Conservation (phyloP, 2,329 filamentous ascomycete genomes). For the Botryotinia narcissicola region DNA sequence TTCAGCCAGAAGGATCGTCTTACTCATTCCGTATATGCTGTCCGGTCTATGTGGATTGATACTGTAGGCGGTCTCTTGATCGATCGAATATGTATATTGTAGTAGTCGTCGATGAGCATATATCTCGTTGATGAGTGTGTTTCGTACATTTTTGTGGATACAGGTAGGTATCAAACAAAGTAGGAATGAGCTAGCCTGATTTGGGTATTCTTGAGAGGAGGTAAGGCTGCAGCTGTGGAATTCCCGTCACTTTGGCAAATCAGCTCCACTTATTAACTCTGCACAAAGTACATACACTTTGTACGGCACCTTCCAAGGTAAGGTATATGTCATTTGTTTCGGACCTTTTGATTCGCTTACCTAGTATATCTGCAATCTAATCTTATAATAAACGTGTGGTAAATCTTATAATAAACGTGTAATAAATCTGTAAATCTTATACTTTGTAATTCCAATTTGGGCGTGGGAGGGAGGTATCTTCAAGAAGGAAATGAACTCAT, state of each 20-base stretch:
- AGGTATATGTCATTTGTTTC: not conserved
- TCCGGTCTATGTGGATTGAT: not conserved
- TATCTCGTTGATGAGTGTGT: not conserved
- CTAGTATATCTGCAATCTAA: not conserved
- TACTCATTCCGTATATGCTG: not conserved
- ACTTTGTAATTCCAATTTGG: too few relatives aligned
- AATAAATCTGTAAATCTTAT: not conserved
- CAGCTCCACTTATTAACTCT: not conserved
- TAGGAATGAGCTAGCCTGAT: not conserved
- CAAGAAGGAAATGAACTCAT: not conserved
- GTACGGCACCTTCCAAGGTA: not conserved
- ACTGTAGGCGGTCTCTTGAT: not conserved
- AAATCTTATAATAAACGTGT: not conserved
- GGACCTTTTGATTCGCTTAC: not conserved
- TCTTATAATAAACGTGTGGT: not conserved
- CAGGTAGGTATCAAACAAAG: too few relatives aligned
- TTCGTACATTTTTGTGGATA: not conserved
- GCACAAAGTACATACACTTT: too few relatives aligned
- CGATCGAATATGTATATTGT: not conserved
- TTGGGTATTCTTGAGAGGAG: not conserved
- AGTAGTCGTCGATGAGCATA: not conserved
- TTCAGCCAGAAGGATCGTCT: slow-evolving; percentile 11
- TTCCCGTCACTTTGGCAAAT: slow-evolving; percentile 6
- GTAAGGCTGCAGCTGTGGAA: not conserved
- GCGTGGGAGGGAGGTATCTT: not conserved